phyloP scores from a whole-genome alignment of 176 grass and related monocot species.

The Oropetium thomaeum region DNA sequence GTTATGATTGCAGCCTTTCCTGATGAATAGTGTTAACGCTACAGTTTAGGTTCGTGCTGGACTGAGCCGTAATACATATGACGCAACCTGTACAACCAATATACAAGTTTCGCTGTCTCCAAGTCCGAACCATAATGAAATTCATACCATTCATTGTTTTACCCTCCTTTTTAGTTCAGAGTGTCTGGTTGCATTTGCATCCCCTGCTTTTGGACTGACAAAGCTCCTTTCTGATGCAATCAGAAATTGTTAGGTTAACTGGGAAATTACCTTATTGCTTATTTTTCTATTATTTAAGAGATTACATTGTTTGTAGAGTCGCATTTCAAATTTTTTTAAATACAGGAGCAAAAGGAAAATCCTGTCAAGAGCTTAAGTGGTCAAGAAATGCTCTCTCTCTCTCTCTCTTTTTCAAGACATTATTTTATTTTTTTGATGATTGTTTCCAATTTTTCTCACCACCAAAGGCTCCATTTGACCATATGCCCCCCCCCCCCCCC shows the following conservation, averaged over 20 bases:
- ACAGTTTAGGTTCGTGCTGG: constrained; percentile 16
- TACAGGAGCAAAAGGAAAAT: too few species aligned
- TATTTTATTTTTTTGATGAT: not conserved
- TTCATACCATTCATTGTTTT: not conserved
- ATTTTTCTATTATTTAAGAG: not conserved
- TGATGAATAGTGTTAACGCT: not conserved
- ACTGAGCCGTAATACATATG: not conserved
- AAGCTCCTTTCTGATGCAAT: not conserved
- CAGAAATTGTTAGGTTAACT: not conserved
- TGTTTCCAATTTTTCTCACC: not conserved
- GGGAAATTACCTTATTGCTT: not conserved
- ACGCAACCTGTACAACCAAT: not conserved
- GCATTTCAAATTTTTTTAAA: too few species aligned
- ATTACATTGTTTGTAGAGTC: not conserved
- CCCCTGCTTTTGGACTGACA: not conserved
- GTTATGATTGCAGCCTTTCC: constrained; percentile 12
- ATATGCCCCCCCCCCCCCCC: too few species aligned
- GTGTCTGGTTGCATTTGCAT: not conserved
- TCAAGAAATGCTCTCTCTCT: not conserved
- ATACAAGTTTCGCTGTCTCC: not conserved
- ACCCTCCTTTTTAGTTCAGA: not conserved
- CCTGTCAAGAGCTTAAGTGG: too few species aligned
- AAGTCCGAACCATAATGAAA: not conserved
- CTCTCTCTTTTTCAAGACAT: not conserved
- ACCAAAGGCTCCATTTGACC: not conserved